Base-by-base conservation (phyloP, 352 stramenopile species). In the Pythium coloratum region DNA sequence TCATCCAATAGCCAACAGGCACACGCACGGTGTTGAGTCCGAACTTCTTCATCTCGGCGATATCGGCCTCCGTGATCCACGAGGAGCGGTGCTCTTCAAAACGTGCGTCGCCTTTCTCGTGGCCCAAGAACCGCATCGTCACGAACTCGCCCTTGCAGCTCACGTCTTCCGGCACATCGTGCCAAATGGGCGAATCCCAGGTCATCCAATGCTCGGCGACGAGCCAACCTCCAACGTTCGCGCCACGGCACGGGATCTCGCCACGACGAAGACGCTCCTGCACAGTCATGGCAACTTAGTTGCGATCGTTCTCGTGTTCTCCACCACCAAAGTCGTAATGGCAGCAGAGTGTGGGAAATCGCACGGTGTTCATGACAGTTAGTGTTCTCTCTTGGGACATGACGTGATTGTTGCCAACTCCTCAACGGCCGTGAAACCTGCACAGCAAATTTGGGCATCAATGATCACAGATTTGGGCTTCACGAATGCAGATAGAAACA, bases 161-260 rank as follows among this genome's bases (percentile, higher is more conserved):
- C 26, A 87, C 74, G 44, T 76, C 92, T 81, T 33, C 69, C 71
- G 72, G 78, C 18, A 90, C 80, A 58, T 92, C 88, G 30, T 80
- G 79, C 81, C 96, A 96, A 63, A 97, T 91, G 20, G 74, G 83
- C 4, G 84, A 86, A 14, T 86, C 73, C 67, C 79, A 85, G 14
- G 84, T 93, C 75, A 97, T 94, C 76, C 88, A 96, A 55, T 85
- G 73, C 73, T 97, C 90, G 32, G 84, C 66, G 1, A 97, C 71
- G 6, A 96, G 76, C 90, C 90, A 97, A 28, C 90, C 88, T 9
- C 88, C 90, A 30, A 96, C 73, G 68, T 97, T 97, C 12, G 90
- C 77, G 4, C 88, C 90, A 7, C 84, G 78, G 61, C 70, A 82
- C 12, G 75, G 66, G 59, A 67, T 72, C 59, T 72, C 66, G 28